Conservation (phyloP, 2,329 filamentous ascomycete genomes). For the Hymenoscyphus fraxineus region DNA sequence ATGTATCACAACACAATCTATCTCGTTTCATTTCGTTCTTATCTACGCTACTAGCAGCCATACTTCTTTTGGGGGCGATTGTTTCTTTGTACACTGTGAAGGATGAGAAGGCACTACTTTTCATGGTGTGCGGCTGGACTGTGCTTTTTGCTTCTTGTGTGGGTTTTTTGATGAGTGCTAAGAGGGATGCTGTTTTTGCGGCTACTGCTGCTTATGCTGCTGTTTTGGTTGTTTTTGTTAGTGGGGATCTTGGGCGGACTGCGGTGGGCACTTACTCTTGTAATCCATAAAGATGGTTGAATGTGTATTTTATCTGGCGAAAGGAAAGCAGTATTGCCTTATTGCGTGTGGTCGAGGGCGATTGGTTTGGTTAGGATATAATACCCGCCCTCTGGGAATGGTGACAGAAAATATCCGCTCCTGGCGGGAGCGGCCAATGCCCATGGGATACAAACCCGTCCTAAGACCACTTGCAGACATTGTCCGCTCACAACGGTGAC, state of each 20-base stretch:
- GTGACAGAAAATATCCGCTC: too few species aligned
- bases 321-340: too few species aligned
- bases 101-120: slow-evolving; percentile 13
- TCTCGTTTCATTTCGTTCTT: neutral
- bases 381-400: too few species aligned
- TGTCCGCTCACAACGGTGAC: too few species aligned
- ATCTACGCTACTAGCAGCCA: neutral
- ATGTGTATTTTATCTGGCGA: too few species aligned
- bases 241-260: neutral
- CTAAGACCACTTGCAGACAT: too few species aligned
- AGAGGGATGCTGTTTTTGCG: slow-evolving; percentile 24
- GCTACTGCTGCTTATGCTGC: slow-evolving; percentile 23
- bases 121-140: slow-evolving; percentile 24
- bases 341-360: too few species aligned
- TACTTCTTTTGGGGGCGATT: slow-evolving; percentile 1
- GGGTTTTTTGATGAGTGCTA: slow-evolving; percentile 24
- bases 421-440: too few species aligned
- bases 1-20: neutral
- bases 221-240: slow-evolving; percentile 2
- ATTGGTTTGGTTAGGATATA: too few species aligned
- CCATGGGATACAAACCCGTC: too few species aligned
- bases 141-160: slow-evolving; percentile 25
- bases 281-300: neutral
- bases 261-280: neutral
- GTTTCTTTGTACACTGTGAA: neutral